Conservation (phyloP, 495 filamentous ascomycete genomes). For the Pyrenopolyporus hunteri region DNA sequence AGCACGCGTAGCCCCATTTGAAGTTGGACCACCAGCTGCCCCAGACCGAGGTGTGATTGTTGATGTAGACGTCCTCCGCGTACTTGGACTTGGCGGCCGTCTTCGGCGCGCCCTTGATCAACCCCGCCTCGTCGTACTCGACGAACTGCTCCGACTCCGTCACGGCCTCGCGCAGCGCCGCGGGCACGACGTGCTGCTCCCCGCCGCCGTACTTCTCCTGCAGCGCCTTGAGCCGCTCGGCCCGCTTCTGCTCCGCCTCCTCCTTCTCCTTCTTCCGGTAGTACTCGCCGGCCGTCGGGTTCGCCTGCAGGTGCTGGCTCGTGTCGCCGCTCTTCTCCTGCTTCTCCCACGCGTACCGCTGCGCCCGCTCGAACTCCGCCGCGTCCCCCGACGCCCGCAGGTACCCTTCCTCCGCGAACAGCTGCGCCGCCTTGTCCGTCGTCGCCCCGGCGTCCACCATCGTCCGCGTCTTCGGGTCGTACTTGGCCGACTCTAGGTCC, state of each 20-base stretch:
- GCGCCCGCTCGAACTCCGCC: conserved; percentile 89
- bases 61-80: conserved; percentile 80
- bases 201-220: conserved; percentile 82
- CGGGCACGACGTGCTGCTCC: conserved; percentile 67
- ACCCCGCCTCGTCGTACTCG: conserved; percentile 90
- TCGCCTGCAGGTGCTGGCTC: conserved; percentile 87
- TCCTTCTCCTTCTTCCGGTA: conserved; percentile 77
- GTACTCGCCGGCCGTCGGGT: conserved; percentile 90
- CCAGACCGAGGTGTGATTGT: conserved; percentile 94
- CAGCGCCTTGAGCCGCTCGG: conserved; percentile 71
- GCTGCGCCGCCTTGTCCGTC: conserved; percentile 77
- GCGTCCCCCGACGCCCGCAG: conserved; percentile 91
- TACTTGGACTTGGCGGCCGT: conserved; percentile 84
- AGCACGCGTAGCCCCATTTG: conserved; percentile 97
- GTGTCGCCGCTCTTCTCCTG: conserved; percentile 80
- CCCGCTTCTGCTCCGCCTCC: conserved; percentile 70
- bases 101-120: conserved; percentile 86
- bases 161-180: conserved; percentile 69
- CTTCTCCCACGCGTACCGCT: conserved; percentile 91
- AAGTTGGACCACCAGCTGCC: conserved; percentile 97
- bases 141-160: conserved; percentile 86
- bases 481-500: conserved; percentile 94
- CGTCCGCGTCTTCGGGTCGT: conserved; percentile 94
- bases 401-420: conserved; percentile 95
- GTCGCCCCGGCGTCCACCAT: conserved; percentile 92